phyloP scores from a whole-genome alignment of 768 basidiomycete species.

The Phlebiopsis gigantea region DNA sequence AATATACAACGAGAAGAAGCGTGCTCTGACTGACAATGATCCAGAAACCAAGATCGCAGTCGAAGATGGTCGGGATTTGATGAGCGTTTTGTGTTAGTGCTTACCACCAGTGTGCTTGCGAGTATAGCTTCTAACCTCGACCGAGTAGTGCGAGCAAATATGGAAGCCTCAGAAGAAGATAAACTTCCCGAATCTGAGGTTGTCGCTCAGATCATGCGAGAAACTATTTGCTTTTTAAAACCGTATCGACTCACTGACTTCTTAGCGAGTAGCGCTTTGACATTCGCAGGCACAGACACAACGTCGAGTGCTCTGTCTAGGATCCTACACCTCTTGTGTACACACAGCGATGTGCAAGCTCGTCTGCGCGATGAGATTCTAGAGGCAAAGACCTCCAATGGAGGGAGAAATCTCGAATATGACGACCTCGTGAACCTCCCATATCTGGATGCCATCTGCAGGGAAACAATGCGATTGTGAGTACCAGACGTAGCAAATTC shows the following conservation, averaged over 20 bases:
- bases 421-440: conserved; percentile 8
- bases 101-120: neutral
- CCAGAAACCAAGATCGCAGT: conserved; percentile 24
- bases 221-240: neutral
- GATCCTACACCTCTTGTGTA: conserved; percentile 3
- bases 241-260: neutral
- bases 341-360: conserved; percentile 7
- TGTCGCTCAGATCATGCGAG: conserved; percentile 10
- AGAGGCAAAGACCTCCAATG: neutral
- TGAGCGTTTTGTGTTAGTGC: conserved; percentile 38
- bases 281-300: conserved; percentile 13
- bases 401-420: conserved; percentile 7
- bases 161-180: conserved; percentile 7
- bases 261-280: neutral
- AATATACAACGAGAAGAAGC: conserved; percentile 35
- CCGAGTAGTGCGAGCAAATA: neutral
- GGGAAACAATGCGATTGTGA: conserved; percentile 10
- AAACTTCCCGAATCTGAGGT: conserved; percentile 10
- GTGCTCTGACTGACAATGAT: conserved; percentile 28
- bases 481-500: neutral
- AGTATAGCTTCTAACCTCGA: no score
- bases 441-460: conserved; percentile 10
- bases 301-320: conserved; percentile 10
- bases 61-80: conserved; percentile 36
- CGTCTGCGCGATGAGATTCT: conserved; percentile 7